phyloP scores from a whole-genome alignment of 2,329 filamentous ascomycete genomes.

The Ophiobolus disseminans region DNA sequence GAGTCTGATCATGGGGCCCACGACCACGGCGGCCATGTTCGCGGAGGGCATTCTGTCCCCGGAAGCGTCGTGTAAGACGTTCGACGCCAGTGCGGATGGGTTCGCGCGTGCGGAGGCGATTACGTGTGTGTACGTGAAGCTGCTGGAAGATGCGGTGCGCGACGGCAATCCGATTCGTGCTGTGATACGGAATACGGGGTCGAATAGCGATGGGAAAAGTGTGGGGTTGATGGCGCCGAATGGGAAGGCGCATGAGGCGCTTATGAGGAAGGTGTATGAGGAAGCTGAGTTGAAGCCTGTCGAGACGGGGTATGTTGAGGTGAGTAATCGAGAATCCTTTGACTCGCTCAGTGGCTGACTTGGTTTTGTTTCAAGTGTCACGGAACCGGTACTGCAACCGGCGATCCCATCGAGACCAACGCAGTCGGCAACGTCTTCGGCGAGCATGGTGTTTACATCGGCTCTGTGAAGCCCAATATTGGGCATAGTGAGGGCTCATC shows the following conservation, averaged over 20 bases:
- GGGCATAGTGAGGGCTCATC: constrained; percentile 38
- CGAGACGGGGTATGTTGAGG: neutral
- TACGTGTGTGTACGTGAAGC: constrained; percentile 35
- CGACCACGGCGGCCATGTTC: neutral
- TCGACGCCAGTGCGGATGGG: constrained; percentile 32
- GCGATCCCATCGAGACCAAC: constrained; percentile 25
- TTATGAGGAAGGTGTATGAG: neutral
- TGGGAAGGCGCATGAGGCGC: neutral
- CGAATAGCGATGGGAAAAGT: neutral
- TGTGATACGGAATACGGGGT: neutral
- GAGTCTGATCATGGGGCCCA: constrained; percentile 10
- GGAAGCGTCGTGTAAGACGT: constrained; percentile 29
- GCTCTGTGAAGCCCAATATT: constrained; percentile 44
- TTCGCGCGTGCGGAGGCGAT: constrained; percentile 39
- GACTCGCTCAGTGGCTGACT: too few relatives aligned
- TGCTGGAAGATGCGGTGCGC: constrained; percentile 14
- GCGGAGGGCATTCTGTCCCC: constrained; percentile 7
- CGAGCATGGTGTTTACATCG: constrained; percentile 18
- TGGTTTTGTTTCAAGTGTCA: too few relatives aligned
- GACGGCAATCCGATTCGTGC: neutral
- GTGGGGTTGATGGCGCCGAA: neutral
- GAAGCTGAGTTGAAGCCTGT: neutral
- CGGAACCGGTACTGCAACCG: constrained; percentile 61
- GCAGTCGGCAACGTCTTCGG: constrained; percentile 13
- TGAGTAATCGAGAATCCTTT: too few relatives aligned